Conservation (phyloP, 129 eudicot species). For the Glebionis coronaria region DNA sequence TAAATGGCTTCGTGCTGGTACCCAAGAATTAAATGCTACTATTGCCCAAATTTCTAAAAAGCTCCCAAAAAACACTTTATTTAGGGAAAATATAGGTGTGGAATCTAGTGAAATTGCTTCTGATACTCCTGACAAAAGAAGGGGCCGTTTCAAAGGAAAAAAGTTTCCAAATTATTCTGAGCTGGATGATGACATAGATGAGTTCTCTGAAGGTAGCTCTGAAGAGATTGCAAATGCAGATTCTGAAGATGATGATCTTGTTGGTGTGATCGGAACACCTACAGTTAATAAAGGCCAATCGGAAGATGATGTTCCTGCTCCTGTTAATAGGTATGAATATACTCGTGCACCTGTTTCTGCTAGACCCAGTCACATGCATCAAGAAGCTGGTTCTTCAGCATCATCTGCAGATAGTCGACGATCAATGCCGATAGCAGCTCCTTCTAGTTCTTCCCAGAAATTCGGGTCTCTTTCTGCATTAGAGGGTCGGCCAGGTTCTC, state of each 20-base stretch:
- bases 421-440: constrained; percentile 48
- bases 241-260: constrained; percentile 68
- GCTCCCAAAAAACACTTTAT: constrained; percentile 40
- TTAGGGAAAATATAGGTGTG: constrained; percentile 37
- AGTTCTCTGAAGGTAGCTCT: constrained; percentile 71
- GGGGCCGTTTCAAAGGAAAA: constrained; percentile 75
- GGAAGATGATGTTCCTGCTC: constrained; percentile 55
- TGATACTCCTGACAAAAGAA: constrained; percentile 41
- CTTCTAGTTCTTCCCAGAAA: constrained; percentile 82
- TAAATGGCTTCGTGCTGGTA: constrained; percentile 77
- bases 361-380: constrained; percentile 35
- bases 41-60: constrained; percentile 62
- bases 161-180: constrained; percentile 76
- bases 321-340: constrained; percentile 47
- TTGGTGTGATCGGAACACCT: constrained; percentile 42
- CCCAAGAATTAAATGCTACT: constrained; percentile 62
- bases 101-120: constrained; percentile 30
- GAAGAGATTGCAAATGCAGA: constrained; percentile 68
- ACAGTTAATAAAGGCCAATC: constrained; percentile 40
- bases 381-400: constrained; percentile 73
- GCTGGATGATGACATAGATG: constrained; percentile 73
- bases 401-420: constrained; percentile 65
- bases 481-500: constrained; percentile 77
- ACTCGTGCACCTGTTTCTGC: constrained; percentile 24
- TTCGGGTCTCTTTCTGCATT: constrained; percentile 91